Conservation (phyloP, 495 filamentous ascomycete genomes). For the Lasiosphaeria miniovina region DNA sequence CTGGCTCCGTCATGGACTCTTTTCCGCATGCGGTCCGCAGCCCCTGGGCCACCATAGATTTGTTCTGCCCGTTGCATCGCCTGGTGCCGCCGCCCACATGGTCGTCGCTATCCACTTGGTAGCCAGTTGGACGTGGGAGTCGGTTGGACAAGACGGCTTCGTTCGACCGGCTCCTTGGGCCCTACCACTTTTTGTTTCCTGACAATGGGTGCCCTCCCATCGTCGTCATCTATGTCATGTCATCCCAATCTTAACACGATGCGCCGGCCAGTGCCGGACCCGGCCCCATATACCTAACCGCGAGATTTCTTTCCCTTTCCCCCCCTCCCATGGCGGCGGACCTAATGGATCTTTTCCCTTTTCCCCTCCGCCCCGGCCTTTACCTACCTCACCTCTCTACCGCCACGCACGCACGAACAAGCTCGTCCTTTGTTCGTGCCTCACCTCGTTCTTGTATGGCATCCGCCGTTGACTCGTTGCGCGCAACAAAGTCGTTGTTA, state of each 20-base stretch:
- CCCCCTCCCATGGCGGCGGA: background rate
- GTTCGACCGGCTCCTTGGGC: constrained; percentile 11
- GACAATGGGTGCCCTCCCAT: background rate
- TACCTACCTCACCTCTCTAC: background rate
- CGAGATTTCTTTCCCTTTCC: too few relatives aligned
- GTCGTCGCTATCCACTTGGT: constrained; percentile 1
- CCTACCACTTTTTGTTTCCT: constrained; percentile 13
- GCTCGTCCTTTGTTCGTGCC: background rate
- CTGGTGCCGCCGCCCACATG: background rate
- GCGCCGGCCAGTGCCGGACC: background rate
- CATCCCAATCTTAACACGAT: background rate
- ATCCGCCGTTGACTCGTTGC: background rate
- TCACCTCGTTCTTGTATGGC: background rate
- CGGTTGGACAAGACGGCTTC: constrained; percentile 15
- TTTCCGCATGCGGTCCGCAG: too few relatives aligned
- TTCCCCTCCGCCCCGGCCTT: background rate
- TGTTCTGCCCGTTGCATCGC: too few relatives aligned
- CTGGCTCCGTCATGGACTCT: too few relatives aligned
- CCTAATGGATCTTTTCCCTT: background rate
- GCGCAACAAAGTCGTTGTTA: background rate
- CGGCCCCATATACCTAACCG: background rate
- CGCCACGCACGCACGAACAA: background rate
- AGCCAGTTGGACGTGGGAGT: background rate
- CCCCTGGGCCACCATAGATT: too few relatives aligned
- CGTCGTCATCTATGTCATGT: constrained; percentile 3